Percentiles rank a stretch among this genome's conserved stretches.
Evolutionary conservation across 768 basidiomycete species (phyloP).

Genomic region (Mycena maculata): DNA sequence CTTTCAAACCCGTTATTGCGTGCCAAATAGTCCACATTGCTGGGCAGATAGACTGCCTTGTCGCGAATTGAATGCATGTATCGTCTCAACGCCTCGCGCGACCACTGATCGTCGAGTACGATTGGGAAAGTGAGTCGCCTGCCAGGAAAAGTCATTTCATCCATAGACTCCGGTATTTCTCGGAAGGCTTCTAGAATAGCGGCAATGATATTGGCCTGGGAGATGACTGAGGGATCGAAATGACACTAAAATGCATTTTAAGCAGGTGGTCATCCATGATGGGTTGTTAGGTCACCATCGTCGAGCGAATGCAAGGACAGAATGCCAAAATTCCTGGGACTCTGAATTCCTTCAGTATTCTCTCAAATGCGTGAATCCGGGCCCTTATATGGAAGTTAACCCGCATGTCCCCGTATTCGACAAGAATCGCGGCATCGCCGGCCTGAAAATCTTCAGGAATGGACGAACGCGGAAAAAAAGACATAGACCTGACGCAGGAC

Average conservation of each 20-base stretch:
- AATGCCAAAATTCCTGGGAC: slow-evolving; percentile 54
- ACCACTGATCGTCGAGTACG: slow-evolving; percentile 70
- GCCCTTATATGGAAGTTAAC: slow-evolving; percentile 66
- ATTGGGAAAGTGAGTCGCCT: slow-evolving; percentile 72
- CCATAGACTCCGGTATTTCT: slow-evolving; percentile 53
- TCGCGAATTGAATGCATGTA: slow-evolving; percentile 68
- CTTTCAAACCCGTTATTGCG: slow-evolving; percentile 67
- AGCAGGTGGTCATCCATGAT: not conserved
- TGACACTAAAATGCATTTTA: slow-evolving; percentile 50
- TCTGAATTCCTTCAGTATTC: slow-evolving; percentile 45
- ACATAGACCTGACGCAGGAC: slow-evolving; percentile 65
- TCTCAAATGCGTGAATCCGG: slow-evolving; percentile 67
- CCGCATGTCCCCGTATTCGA: slow-evolving; percentile 69
- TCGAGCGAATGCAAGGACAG: slow-evolving; percentile 66
- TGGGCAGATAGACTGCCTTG: slow-evolving; percentile 74
- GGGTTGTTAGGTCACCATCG: slow-evolving; percentile 56
- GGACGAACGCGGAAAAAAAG: not conserved
- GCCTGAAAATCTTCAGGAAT: slow-evolving; percentile 51
- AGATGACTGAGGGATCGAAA: slow-evolving; percentile 56
- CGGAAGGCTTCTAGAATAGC: slow-evolving; percentile 52
- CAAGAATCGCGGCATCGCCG: slow-evolving; percentile 71
- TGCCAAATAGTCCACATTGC: slow-evolving; percentile 75
- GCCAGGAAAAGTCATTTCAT: slow-evolving; percentile 58
- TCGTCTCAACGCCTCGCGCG: slow-evolving; percentile 62
- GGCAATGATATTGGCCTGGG: slow-evolving; percentile 57